phyloP scores from a whole-genome alignment of 352 stramenopile genomes.

The Globisporangium sylvaticum region DNA sequence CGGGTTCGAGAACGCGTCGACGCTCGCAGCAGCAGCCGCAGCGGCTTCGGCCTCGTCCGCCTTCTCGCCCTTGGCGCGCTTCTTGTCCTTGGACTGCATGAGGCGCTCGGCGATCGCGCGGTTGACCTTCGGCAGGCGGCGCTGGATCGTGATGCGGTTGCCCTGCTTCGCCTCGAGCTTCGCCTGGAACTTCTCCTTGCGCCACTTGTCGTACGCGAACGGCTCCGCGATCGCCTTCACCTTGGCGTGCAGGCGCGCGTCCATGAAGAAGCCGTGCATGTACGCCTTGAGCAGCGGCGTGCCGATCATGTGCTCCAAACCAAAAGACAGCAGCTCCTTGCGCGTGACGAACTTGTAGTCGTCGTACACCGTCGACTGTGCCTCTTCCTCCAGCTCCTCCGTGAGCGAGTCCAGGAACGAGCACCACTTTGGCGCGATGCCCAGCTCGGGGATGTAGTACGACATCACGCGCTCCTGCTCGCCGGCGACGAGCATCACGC shows the following conservation, averaged over 20 bases:
- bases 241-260: conserved; percentile 96
- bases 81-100: conserved; percentile 72
- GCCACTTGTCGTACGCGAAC: conserved; percentile 97
- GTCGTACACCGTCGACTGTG: conserved; percentile 94
- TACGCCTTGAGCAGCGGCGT: conserved; percentile 97
- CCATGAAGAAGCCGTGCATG: conserved; percentile 99
- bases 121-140: conserved; percentile 89
- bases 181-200: conserved; percentile 95
- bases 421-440: conserved; percentile 97
- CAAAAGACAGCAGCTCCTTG: conserved; percentile 94
- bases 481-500: conserved; percentile 94
- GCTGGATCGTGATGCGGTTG: conserved; percentile 89
- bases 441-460: conserved; percentile 98
- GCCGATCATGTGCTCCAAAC: conserved; percentile 96
- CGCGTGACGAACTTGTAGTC: conserved; percentile 99
- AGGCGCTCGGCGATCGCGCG: conserved; percentile 83
- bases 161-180: conserved; percentile 87
- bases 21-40: conserved; percentile 21
- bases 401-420: conserved; percentile 99
- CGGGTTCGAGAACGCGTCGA: conserved; percentile 58
- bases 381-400: conserved; percentile 97
- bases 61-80: conserved; percentile 34
- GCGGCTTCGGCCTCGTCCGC: conserved; percentile 22
- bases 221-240: conserved; percentile 95
- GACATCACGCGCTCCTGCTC: conserved; percentile 97